phyloP scores from a whole-genome alignment of 2,329 filamentous ascomycete species.

The Verticillium klebahnii region DNA sequence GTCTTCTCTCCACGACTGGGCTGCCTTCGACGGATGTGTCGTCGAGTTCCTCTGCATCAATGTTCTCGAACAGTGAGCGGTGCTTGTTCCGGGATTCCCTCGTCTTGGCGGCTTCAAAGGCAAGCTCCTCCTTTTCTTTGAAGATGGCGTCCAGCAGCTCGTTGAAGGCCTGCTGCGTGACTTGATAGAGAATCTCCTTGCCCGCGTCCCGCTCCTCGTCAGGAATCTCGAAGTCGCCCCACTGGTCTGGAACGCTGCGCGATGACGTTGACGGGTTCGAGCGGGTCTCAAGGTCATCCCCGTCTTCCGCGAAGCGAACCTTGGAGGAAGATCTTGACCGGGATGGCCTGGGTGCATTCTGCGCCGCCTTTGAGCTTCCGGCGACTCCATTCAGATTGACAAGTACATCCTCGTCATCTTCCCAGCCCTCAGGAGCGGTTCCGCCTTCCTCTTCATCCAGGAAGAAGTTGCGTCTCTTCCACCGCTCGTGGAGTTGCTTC shows the following conservation, averaged over 20 bases:
- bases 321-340: constrained; percentile 73
- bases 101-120: constrained; percentile 62
- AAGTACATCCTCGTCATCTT: constrained; percentile 54
- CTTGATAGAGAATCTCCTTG: constrained; percentile 84
- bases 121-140: constrained; percentile 71
- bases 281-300: constrained; percentile 63
- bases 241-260: constrained; percentile 65
- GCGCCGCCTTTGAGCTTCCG: constrained; percentile 39
- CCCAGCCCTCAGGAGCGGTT: constrained; percentile 58
- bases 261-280: constrained; percentile 73
- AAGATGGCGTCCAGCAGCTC: constrained; percentile 87
- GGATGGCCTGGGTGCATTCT: constrained; percentile 33
- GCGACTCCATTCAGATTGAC: constrained; percentile 28
- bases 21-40: background rate
- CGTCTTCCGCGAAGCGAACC: constrained; percentile 70
- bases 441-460: constrained; percentile 80
- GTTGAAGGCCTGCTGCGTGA: constrained; percentile 89
- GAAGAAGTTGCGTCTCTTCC: constrained; percentile 75
- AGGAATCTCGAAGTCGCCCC: constrained; percentile 74
- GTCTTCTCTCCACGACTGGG: background rate
- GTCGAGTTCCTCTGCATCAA: constrained; percentile 24
- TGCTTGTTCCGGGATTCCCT: constrained; percentile 56
- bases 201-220: constrained; percentile 78
- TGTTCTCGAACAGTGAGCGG: constrained; percentile 40
- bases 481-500: constrained; percentile 61